Evolutionary conservation across 2,329 filamentous ascomycete genomes (phyloP).

Genomic region (Botrytis paeoniae): DNA sequence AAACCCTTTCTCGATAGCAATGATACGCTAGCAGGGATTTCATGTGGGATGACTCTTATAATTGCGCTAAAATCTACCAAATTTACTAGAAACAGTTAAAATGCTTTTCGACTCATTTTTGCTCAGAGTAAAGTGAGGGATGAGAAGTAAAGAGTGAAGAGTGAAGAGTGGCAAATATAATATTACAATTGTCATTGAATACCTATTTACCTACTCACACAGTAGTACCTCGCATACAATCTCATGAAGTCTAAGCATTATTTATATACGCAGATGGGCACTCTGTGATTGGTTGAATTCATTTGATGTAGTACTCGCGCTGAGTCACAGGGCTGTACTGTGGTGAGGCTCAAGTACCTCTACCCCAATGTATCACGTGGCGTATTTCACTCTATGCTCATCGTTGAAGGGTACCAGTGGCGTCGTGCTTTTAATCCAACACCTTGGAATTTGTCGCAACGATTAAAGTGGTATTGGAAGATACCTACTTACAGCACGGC

Average conservation of each 20-base stretch:
- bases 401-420: not conserved
- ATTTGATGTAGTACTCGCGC: not conserved
- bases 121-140: constrained; percentile 1
- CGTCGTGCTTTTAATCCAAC: not conserved
- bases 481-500: not conserved
- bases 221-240: not conserved
- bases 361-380: not conserved
- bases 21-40: constrained; percentile 11
- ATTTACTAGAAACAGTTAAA: not conserved
- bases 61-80: not conserved
- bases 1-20: constrained; percentile 8
- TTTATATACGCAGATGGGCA: not conserved
- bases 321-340: not conserved
- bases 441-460: not conserved
- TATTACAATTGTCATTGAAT: not conserved
- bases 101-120: constrained; percentile 15
- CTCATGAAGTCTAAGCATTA: not conserved
- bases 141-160: not conserved
- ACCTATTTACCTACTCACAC: not conserved
- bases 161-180: not conserved
- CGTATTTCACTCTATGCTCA: not conserved
- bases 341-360: not conserved
- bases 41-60: constrained; percentile 14
- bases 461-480: not conserved
- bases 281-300: not conserved